phyloP scores from a whole-genome alignment of 805 yeast species.

The Candida schatavii region DNA sequence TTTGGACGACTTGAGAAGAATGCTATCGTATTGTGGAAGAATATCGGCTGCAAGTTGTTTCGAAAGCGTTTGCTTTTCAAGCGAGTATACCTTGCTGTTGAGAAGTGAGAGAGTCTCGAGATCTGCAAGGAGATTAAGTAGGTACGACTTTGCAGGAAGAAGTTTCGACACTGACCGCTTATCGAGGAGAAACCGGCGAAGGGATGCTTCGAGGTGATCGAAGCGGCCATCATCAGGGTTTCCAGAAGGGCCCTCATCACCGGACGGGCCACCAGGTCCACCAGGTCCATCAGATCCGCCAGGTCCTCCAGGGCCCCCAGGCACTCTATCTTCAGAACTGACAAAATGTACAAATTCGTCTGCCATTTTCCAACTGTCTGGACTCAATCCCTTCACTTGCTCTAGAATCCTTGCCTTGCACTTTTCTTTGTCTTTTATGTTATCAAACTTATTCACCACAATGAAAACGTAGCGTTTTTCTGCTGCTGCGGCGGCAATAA shows the following conservation, averaged over 20 bases:
- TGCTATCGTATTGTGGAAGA: conserved; percentile 60
- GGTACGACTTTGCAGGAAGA: conserved; percentile 88
- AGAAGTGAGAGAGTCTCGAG: conserved; percentile 54
- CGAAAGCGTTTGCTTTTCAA: conserved; percentile 48
- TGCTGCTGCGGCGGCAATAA: conserved; percentile 82
- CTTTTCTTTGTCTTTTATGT: conserved; percentile 73
- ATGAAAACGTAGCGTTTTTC: conserved; percentile 91
- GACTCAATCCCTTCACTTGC: conserved; percentile 82
- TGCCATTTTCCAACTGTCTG: conserved; percentile 86
- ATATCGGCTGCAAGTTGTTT: conserved; percentile 49
- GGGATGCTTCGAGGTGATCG: conserved; percentile 78
- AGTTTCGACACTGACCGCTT: conserved; percentile 86
- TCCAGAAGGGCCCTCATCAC: conserved; percentile 28
- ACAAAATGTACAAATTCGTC: conserved; percentile 93
- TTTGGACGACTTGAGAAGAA: conserved; percentile 48
- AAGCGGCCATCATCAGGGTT: conserved; percentile 58
- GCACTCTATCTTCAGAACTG: conserved; percentile 47
- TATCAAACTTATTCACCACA: conserved; percentile 91
- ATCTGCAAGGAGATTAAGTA: conserved; percentile 68
- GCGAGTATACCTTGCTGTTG: conserved; percentile 55
- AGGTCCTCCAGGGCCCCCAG: conserved; percentile 32
- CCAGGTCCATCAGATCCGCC: conserved; percentile 17
- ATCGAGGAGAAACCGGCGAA: conserved; percentile 82
- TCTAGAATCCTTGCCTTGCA: conserved; percentile 76
- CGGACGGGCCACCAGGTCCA: too few relatives aligned